Percentiles rank a stretch among this genome's conserved stretches.
Evolutionary conservation across 1,284 basidiomycete species (phyloP).

Genomic region (Agroathelia rolfsii): DNA sequence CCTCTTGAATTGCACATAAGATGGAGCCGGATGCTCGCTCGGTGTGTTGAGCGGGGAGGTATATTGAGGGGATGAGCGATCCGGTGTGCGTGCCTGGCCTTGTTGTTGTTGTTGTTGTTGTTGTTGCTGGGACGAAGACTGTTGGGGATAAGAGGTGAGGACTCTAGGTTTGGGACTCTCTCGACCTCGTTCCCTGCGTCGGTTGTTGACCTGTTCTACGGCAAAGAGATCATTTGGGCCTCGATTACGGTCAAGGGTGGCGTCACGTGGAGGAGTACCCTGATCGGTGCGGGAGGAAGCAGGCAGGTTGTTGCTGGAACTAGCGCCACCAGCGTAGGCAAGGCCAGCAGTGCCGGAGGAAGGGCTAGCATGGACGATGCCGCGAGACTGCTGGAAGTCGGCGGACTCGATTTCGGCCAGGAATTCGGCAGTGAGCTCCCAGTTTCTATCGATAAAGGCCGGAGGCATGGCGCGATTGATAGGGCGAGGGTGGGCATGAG

Average conservation of each 20-base stretch:
- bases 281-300: conserved; percentile 27
- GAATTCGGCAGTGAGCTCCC: conserved; percentile 59
- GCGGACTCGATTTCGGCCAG: conserved; percentile 61
- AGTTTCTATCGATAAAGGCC: conserved; percentile 47
- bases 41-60: conserved; percentile 41
- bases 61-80: conserved; percentile 45
- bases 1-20: conserved; percentile 39
- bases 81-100: conserved; percentile 31
- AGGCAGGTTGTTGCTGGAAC: no score
- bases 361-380: conserved; percentile 12
- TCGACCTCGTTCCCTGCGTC: no score
- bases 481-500: conserved; percentile 38
- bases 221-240: no score
- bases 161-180: no score
- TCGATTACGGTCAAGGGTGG: no score
- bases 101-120: no score
- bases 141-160: no score
- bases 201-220: no score
- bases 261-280: conserved; percentile 30
- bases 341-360: conserved; percentile 36
- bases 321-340: conserved; percentile 41
- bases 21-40: conserved; percentile 38
- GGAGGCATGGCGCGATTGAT: conserved; percentile 41
- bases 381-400: conserved; percentile 28
- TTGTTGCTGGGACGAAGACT: conserved; percentile 31